Base-by-base conservation (phyloP, 2,329 filamentous ascomycete species). In the Phialemoniopsis sp. region DNA sequence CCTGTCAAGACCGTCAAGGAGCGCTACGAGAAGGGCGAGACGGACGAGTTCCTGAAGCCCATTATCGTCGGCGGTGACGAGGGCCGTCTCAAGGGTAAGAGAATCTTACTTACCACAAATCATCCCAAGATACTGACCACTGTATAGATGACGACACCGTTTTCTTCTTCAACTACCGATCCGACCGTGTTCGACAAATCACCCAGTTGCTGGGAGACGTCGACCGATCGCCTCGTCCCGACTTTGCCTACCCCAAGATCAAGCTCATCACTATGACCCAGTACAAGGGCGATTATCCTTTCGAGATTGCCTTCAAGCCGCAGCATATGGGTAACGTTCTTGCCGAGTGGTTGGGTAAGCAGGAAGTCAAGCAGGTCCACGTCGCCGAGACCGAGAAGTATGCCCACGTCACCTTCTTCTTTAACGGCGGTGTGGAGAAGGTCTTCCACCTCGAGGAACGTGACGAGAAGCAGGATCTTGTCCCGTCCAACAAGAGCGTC, bases 121-220 rank as follows among this genome's bases (percentile, higher is more conserved):
- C 10, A 8, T 17, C 19, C 29, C 32, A 30, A 37, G 46, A 48
- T 44, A 49, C 45, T 14, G n/a, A 19, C 31, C 7, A 13, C 19
- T 35, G 39, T 29, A 17, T 48, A 89, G 89, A 97, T 59, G 77
- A 86, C 51, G 93, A 98, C 60, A 91, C 89, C 39, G 78, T 97
- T 56, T 97, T 97, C 80, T 97, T 97, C 81, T 98, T 98, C 87
- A 98, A 98, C 82, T 98, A 98, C 78, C 89, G 93, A 58, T 97
- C 93, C 42, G 93, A 98, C 64, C 90, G 93, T 63, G 91, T 91
- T 38, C 87, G 93, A 54, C 93, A 98, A 67, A 86, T 98, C 62
- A 95, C 89, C 36, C 93, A 97, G 70, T 78, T 98, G 33, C 73
- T 98, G 40, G 93, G 93, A 53, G 87, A 87, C 62, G 83, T 91